Evolutionary conservation across 2,329 filamentous ascomycete genomes (phyloP).

Genomic region (Colletotrichum sublineola): DNA sequence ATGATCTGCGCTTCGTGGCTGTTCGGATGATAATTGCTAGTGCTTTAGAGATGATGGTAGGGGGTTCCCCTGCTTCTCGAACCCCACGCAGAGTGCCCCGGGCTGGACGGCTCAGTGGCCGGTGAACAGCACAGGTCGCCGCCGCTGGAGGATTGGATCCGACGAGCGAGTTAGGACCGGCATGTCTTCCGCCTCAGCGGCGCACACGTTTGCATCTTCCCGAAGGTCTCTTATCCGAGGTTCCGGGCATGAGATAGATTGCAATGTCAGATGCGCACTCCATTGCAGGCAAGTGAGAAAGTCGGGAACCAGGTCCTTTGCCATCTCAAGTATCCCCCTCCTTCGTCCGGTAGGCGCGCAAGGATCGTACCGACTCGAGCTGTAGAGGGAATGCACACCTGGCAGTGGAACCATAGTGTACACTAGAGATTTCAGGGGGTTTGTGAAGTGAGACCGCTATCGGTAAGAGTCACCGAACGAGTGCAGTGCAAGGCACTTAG

Average conservation of each 20-base stretch:
- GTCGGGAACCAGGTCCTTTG: neutral
- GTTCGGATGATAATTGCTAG: conserved; percentile 25
- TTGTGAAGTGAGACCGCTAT: neutral
- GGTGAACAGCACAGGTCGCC: neutral
- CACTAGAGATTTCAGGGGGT: neutral
- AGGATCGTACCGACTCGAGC: conserved; percentile 1
- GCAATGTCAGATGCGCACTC: neutral
- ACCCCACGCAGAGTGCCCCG: neutral
- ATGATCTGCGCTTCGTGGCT: conserved; percentile 27
- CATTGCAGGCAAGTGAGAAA: neutral
- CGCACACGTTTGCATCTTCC: neutral
- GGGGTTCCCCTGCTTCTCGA: conserved; percentile 9
- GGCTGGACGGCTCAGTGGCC: neutral
- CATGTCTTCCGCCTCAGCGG: neutral
- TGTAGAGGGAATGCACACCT: neutral
- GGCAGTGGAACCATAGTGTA: neutral
- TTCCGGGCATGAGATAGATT: conserved; percentile 2
- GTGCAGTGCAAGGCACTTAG: neutral
- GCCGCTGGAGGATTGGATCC: conserved; percentile 18
- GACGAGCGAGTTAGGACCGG: neutral
- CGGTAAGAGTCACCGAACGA: neutral
- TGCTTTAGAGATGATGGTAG: conserved; percentile 12
- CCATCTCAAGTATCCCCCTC: neutral
- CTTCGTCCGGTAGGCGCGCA: neutral
- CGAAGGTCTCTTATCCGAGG: neutral